Base-by-base conservation (phyloP, 176 grass and related monocot species). In the Eragrostis nindensis region DNA sequence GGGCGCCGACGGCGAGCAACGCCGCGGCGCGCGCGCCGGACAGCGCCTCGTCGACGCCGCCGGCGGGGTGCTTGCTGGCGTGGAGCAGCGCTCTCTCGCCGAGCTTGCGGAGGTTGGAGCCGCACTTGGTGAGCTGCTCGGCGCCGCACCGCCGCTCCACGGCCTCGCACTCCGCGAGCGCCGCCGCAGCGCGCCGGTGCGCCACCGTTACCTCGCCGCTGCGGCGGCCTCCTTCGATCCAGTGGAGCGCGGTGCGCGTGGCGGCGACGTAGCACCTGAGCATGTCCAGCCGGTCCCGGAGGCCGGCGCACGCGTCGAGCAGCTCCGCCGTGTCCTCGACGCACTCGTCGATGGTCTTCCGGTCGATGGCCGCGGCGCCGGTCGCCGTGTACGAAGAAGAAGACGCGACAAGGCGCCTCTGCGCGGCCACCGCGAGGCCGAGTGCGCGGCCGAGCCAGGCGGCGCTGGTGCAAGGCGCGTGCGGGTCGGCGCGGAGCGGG, bases 111-210 rank as follows among this genome's bases (percentile, higher is more conserved):
- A 94, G 86, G 65, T 83, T 89, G 47, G 92, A 98, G 8, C 80
- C 77, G 25, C 90, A 91, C 84, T 94, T 97, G 79, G 88, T 80
- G 29, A 94, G 87, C 83, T n/a, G n/a, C n/a, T 92, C 94, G 12
- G 77, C 48, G 63, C 91, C 71, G 76, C 91, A 86, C 50, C 80
- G 87, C 42, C 80, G 83, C 90, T 89, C 95, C 16, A 90, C 76
- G 75, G 80, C 85, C 64, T 94, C 87, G 89, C 95, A 94, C 68
- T 77, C 83, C 4, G 63, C 70, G 49, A 98, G 73, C 1, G 87
- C 87, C 40, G 46, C 74, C 0, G 48, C 30, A 0, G 86, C 85
- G 11, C 74, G 95, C 1, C 76, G 62, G n/a, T n/a, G n/a, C n/a
- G n/a, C n/a, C 8, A 79, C 24, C 22, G 62, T 66, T 0, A 53